Conservation (phyloP, 192 early-diverging fungal genomes). For the Chytriomyces sp. region DNA sequence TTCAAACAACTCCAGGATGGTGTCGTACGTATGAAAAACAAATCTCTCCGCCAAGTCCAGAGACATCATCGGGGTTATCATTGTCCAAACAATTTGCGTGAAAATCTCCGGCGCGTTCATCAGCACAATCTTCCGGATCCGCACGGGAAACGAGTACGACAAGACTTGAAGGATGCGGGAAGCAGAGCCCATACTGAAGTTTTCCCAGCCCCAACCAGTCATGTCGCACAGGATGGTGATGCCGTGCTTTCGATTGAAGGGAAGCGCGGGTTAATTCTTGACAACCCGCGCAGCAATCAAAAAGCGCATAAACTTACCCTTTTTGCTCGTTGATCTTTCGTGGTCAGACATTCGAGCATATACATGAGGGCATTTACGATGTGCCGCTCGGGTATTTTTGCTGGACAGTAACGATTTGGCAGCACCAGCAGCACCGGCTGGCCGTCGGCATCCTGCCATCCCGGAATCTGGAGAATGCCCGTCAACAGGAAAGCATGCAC, state of each 20-base stretch:
- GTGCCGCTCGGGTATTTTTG: neutral
- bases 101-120: neutral
- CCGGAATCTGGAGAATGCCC: neutral
- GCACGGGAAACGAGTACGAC: neutral
- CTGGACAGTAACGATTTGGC: neutral
- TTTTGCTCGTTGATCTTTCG: neutral
- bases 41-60: neutral
- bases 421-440: neutral
- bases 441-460: neutral
- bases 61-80: neutral
- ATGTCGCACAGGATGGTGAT: neutral
- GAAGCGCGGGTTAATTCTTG: too few species aligned
- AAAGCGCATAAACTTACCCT: neutral
- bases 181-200: neutral
- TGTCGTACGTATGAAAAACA: neutral
- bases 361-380: neutral
- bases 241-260: too few species aligned
- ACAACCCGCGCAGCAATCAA: too few species aligned
- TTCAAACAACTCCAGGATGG: too few species aligned
- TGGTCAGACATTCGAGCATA: neutral
- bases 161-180: neutral
- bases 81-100: neutral
- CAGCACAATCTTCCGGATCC: neutral
- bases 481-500: neutral
- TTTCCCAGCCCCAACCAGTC: constrained; percentile 1